Evolutionary conservation across 805 yeast species (phyloP), one percentile per base, ranked within the genome.

Genomic region (Blastobotrys chiropterorum): DNA sequence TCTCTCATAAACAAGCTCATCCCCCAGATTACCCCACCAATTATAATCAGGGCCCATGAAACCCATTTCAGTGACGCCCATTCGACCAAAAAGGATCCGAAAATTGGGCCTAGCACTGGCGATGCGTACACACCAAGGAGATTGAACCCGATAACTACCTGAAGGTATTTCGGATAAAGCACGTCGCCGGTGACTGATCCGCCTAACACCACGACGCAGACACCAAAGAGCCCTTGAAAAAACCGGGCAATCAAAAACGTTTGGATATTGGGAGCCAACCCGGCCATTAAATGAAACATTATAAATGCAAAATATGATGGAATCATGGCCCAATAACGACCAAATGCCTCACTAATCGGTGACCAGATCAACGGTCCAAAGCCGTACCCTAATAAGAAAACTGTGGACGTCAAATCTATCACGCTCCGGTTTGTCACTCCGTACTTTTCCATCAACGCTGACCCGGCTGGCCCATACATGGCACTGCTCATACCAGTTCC

Each of bases 11-110:
- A 71, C 13, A 83, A 54, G 0, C 70, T 52, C 15, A 72, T 63
- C 11, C 69, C 52, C 1, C 75, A 59, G 1, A 71, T 56, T 8
- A 76, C 70, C 2, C 76, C 67, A 3, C 74, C 67, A 21, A 77
- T 76, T 64, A 84, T 65, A 51, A 85, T 80, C 54, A 26, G 17
- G 86, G 90, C 2, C 82, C 74, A 50, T 86, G 68, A 65, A 86
- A 88, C 57, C 74, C 76, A 14, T 86, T 77, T 95, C 95, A 87
- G 63, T 95, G 74, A 94, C 95, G 87, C 15, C 89, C 87, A 76
- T 57, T 76, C 72, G 26, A 71, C 76, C 31, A 81, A 79, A 65
- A 81, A 84, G 0, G 81, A 79, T 53, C 87, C 85, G 51, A 78
- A 75, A 52, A 86, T 79, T n/a, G 95, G 94, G 0, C 87, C 88